Base-by-base conservation (phyloP, 1,139 yeast genomes). In the Candida tunisiensis region DNA sequence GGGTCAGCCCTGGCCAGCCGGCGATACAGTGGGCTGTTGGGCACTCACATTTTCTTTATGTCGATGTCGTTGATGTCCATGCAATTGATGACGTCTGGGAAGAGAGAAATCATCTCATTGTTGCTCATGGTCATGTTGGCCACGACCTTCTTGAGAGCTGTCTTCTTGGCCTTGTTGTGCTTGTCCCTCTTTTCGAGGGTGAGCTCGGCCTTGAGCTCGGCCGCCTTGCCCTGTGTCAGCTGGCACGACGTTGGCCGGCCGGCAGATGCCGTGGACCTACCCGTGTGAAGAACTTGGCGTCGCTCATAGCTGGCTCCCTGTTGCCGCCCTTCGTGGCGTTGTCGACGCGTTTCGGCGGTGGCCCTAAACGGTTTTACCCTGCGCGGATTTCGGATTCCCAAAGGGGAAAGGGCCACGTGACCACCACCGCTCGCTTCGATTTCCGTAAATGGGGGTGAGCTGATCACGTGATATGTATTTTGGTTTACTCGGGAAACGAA, bases 51-150 rank as follows among this genome's bases (percentile, higher is more conserved):
- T 37, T 75, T 67, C 41, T 83, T 69, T 30, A 77, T 62, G 39
- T 79, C 93, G 23, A 74, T 47, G 48, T 80, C 93, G 33, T 68
- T 69, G 13, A 65, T 57, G 28, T 62, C 55, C 60, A 80, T 62
- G 31, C 78, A 59, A 19, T 57, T 57, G 6, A 78, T 47, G 8
- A 85, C 65, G 26, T 78, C 92, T 1, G 75, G 73, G 45, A 74
- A 66, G 33, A 85, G 46, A 21, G 57, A 45, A 8, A 70, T 61
- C 68, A 83, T 66, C 43, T 85, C 95, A 36, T 65, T 63, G 45
- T 82, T 82, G 32, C 83, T 83, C 53, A 83, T 61, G 4, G 91
- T 74, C 51, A 82, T 64, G 47, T 83, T 85, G 25, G 93, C 92
- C 6, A 83, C 62, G 17, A 82, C 65, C 45, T 78, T 78, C 48